Base-by-base conservation (phyloP, 2,329 filamentous ascomycete species). In the Fusarium fracticaudum region DNA sequence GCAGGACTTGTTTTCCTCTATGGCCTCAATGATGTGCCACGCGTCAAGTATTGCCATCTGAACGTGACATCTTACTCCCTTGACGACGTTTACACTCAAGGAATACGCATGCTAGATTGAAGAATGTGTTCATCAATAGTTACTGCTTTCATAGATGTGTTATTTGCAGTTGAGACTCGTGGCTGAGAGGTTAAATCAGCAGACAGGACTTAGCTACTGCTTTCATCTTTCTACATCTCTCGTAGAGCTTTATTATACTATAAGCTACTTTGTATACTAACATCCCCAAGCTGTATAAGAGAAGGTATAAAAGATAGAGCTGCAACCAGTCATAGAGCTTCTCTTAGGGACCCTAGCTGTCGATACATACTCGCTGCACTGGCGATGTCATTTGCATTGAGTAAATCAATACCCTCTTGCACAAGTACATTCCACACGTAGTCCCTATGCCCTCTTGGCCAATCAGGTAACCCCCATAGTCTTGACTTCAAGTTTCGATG, bases 191-290 rank as follows among this genome's bases (percentile, higher is more conserved):
- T n/a, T n/a, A n/a, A n/a, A n/a, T n/a, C n/a, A n/a, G n/a, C n/a
- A n/a, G n/a, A n/a, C n/a, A n/a, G n/a, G n/a, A n/a, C n/a, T n/a
- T 14, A 20, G 47, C 6, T 10, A 33, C 29, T 18, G 47, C 22
- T 1, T 43, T 43, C 3, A 11, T 24, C 1, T 3, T 33, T 33
- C 5, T 33, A 24, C 11, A 11, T 20, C 0, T n/a, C 26, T 15
- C 10, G 18, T 11, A 38, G 11, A 6, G 15, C 17, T 12, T 43
- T 13, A 6, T 4, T 1, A n/a, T n/a, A n/a, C n/a, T n/a, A n/a
- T n/a, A n/a, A n/a, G n/a, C n/a, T n/a, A n/a, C n/a, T n/a, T n/a
- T n/a, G n/a, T n/a, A n/a, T n/a, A n/a, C 18, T 24, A 24, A 3
- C 8, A 44, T 6, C 1, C 31, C n/a, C 4, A 61, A 12, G 5